These are phyloP conservation scores for Candida tropicalis DNA, from an alignment of 1,139 yeast species.

Conservation along the genomic window DNA sequence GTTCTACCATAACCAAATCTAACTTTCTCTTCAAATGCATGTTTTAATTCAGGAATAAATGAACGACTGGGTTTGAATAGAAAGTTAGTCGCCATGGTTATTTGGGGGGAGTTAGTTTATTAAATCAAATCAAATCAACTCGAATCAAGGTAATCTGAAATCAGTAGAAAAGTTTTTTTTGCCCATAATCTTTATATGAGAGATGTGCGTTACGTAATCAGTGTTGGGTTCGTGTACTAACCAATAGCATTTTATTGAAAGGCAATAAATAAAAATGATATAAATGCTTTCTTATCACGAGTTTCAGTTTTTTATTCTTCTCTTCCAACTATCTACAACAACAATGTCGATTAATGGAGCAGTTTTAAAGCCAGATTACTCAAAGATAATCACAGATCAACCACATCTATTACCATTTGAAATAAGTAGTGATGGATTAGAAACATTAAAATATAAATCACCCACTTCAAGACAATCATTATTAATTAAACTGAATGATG, in stretches of 20 bases:
- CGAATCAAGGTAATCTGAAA: too few species aligned
- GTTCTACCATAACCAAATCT: conserved; percentile 11
- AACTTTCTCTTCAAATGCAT: conserved; percentile 6
- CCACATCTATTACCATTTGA: conserved; percentile 26
- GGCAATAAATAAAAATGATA: too few species aligned
- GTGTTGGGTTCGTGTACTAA: too few species aligned
- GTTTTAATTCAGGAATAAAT: conserved; percentile 34
- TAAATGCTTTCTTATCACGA: too few species aligned
- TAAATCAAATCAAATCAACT: too few species aligned
- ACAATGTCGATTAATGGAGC: conserved; percentile 39
- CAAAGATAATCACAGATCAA: conserved; percentile 19
- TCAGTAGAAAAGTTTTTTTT: too few species aligned
- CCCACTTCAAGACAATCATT: conserved; percentile 28
- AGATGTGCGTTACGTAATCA: too few species aligned
- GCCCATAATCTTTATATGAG: too few species aligned
- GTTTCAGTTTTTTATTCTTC: too few species aligned
- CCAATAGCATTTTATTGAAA: too few species aligned
- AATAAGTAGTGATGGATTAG: conserved; percentile 20
- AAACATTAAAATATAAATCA: conserved; percentile 22
- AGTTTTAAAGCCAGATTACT: conserved; percentile 25
- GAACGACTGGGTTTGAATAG: conserved; percentile 21
- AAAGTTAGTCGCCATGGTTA: neutral
- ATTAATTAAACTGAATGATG: conserved; percentile 20
- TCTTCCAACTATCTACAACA: too few species aligned
- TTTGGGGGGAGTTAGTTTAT: too few species aligned